phyloP scores from a whole-genome alignment of 1,284 basidiomycete species.

The Anthracocystis walkeri region DNA sequence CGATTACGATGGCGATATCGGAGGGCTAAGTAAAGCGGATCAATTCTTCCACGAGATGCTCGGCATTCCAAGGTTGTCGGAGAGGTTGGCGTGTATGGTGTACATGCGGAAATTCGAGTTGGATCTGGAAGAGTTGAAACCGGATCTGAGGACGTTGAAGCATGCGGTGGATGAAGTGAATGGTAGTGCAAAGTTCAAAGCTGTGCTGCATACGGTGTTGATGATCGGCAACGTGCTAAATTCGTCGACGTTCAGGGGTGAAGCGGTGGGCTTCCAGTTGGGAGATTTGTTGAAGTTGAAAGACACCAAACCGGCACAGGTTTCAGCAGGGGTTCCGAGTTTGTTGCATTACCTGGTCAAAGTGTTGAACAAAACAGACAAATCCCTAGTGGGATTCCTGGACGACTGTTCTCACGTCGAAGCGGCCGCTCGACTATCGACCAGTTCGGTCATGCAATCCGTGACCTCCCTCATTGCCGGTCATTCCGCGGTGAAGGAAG shows the following conservation, averaged over 20 bases:
- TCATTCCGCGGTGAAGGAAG: slow-evolving; percentile 39
- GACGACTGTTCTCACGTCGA: slow-evolving; percentile 85
- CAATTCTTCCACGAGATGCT: slow-evolving; percentile 86
- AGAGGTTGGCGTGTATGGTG: slow-evolving; percentile 83
- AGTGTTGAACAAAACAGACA: slow-evolving; percentile 79
- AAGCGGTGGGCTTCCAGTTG: slow-evolving; percentile 84
- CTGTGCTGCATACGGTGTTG: slow-evolving; percentile 76
- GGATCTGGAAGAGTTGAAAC: slow-evolving; percentile 84
- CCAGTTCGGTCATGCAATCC: slow-evolving; percentile 36
- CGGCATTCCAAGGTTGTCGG: slow-evolving; percentile 79
- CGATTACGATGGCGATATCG: slow-evolving; percentile 56
- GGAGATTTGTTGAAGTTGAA: slow-evolving; percentile 84
- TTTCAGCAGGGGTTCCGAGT: slow-evolving; percentile 80
- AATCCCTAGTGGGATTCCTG: slow-evolving; percentile 78
- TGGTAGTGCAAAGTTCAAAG: slow-evolving; percentile 77
- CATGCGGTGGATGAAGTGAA: slow-evolving; percentile 81
- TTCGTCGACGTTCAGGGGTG: slow-evolving; percentile 82
- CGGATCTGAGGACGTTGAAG: slow-evolving; percentile 82
- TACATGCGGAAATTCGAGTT: slow-evolving; percentile 83
- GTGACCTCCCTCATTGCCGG: slow-evolving; percentile 47
- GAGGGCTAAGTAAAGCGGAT: slow-evolving; percentile 76
- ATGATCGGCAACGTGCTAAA: slow-evolving; percentile 85
- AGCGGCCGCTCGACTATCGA: slow-evolving; percentile 73
- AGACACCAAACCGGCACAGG: slow-evolving; percentile 83
- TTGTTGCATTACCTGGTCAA: slow-evolving; percentile 86